Conservation (phyloP, 495 filamentous ascomycete genomes). For the Aspergillus bertholletiae region DNA sequence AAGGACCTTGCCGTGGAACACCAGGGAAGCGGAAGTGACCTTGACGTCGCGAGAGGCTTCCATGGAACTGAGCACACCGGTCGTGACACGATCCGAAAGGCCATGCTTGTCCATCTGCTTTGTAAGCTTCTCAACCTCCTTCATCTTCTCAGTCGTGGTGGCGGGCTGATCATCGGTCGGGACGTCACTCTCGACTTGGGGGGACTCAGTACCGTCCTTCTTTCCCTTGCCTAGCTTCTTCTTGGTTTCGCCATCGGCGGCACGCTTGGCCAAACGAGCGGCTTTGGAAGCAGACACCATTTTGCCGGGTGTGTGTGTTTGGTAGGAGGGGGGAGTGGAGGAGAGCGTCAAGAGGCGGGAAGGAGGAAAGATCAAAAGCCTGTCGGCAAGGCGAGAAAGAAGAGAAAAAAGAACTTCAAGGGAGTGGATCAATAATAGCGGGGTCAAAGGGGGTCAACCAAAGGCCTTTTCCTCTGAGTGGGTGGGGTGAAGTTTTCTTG, state of each 20-base stretch:
- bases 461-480: conserved; percentile 21
- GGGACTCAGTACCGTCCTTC: conserved; percentile 60
- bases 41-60: conserved; percentile 86
- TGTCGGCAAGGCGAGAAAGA: conserved; percentile 29
- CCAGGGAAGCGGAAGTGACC: conserved; percentile 86
- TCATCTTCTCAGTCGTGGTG: conserved; percentile 66
- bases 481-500: conserved; percentile 24
- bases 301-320: conserved; percentile 20
- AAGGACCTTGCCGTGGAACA: conserved; percentile 96
- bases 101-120: conserved; percentile 95
- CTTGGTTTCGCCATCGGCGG: conserved; percentile 62
- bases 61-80: conserved; percentile 89
- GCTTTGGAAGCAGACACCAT: conserved; percentile 94
- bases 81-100: conserved; percentile 96
- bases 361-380: conserved; percentile 16
- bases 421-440: conserved; percentile 38
- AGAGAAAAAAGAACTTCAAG: conserved; percentile 30
- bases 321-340: conserved; percentile 11
- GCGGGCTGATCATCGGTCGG: conserved; percentile 61
- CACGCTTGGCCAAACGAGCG: conserved; percentile 93
- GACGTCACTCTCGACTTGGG: conserved; percentile 57
- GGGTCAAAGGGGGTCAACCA: conserved; percentile 35
- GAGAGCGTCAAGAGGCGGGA: conserved; percentile 6
- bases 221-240: conserved; percentile 75
- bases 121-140: conserved; percentile 75